A percentile compares a stretch with the other conserved stretches of the same genome.
Conservation (phyloP, 225 moss, liverwort and hornwort genomes). For the Anthoceros angustus region DNA sequence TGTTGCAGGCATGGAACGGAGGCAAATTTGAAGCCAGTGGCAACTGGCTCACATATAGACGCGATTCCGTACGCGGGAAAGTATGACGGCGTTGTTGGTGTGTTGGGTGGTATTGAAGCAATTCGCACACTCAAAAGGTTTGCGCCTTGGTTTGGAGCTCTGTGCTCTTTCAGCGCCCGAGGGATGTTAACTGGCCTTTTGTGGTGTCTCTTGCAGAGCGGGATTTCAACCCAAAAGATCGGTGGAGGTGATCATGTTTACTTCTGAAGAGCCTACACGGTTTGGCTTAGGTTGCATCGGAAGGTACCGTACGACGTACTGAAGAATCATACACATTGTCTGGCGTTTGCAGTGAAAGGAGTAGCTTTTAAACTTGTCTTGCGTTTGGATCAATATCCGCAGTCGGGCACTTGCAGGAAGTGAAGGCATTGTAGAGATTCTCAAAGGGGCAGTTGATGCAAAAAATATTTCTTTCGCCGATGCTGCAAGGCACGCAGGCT, state of each 20-base stretch:
- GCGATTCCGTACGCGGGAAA: slow-evolving; percentile 81
- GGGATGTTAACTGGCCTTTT: neutral
- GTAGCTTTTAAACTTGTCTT: neutral
- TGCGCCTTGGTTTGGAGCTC: neutral
- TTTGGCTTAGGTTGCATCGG: slow-evolving; percentile 98
- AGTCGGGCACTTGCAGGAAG: slow-evolving; percentile 69
- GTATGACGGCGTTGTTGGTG: slow-evolving; percentile 81
- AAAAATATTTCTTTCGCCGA: slow-evolving; percentile 62
- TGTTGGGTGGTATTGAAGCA: slow-evolving; percentile 74
- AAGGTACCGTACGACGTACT: slow-evolving; percentile 9
- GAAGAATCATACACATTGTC: neutral
- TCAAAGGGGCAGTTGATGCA: slow-evolving; percentile 36
- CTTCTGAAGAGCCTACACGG: slow-evolving; percentile 94
- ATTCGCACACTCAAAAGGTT: slow-evolving; percentile 42
- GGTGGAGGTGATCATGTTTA: slow-evolving; percentile 86
- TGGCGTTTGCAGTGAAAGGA: neutral
- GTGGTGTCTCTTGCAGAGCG: slow-evolving; percentile 16
- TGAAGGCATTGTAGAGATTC: slow-evolving; percentile 35
- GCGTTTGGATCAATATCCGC: slow-evolving; percentile 3
- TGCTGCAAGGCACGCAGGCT: slow-evolving; percentile 64
- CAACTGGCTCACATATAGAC: slow-evolving; percentile 83
- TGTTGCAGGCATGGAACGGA: slow-evolving; percentile 66
- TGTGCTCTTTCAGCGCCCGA: neutral
- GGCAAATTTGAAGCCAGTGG: slow-evolving; percentile 34
- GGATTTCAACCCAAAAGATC: slow-evolving; percentile 49